Base-by-base conservation (phyloP, 83 land plant genomes). In the Picea abies region DNA sequence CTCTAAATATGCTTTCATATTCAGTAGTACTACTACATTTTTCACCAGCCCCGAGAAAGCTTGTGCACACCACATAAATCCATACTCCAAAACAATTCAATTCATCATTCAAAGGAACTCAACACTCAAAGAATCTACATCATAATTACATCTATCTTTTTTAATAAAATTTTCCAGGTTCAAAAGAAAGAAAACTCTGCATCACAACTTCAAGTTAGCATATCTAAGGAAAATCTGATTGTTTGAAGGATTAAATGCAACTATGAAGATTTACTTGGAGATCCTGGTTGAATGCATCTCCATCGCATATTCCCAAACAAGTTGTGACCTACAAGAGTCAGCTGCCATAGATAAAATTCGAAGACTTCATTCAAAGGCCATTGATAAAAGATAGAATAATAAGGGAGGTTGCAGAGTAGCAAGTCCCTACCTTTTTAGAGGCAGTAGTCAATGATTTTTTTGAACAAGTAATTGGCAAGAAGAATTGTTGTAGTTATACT, bases 291-390 rank as follows among this genome's bases (percentile, higher is more conserved):
- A 60, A 20, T 19, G n/a, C 60, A n/a, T 76, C 78, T 17, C 47
- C 37, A 41, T 44, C 12, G 69, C 69, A n/a, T 22, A 66, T 7
- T 56, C 0, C 79, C 79, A 49, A 15, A 35, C n/a, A 25, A 47
- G 79, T 62, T 77, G 29, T 77, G 79, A 0, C 79, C 79, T 20
- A 77, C 79, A 22, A 77, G 14, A 5, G 49, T 56, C 61, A 77
- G 62, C 62, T 76, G 23, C 58, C 58, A 56, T 56, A 56, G 3
- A 11, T 56, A 3, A 0, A 12, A 56, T 56, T 3, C 15, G 15
- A 56, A 56, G 15, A 56, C 15, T 56, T 56, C 15, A 56, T 56
- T 56, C 58, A 11, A 56, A 56, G 1, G 14, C 0, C 58, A 52
- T 11, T 56, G 15, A 56, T 12, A 56, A 56, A 56, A 56, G 2